These are phyloP conservation scores for Lactarius vividus DNA, from an alignment of 768 basidiomycete species.

Conservation along the genomic window DNA sequence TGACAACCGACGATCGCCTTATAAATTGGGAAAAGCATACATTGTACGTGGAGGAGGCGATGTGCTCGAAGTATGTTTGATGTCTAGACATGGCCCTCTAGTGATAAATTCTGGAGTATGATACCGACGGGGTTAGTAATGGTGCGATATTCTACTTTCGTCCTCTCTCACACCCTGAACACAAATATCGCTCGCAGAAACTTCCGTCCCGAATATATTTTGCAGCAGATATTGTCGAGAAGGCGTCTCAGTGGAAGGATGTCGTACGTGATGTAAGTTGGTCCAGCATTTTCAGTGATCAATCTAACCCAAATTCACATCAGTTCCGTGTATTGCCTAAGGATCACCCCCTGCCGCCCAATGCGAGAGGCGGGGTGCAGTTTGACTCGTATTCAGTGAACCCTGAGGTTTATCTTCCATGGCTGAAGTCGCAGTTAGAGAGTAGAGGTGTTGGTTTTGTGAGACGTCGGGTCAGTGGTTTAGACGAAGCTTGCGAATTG, in stretches of 20 bases:
- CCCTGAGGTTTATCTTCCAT: conserved; percentile 49
- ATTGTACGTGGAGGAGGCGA: conserved; percentile 38
- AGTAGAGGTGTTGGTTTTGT: conserved; percentile 45
- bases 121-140: conserved; percentile 43
- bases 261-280: conserved; percentile 41
- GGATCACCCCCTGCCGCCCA: conserved; percentile 37
- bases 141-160: conserved; percentile 31
- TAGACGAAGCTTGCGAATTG: conserved; percentile 47
- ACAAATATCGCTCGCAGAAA: conserved; percentile 31
- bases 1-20: conserved; percentile 36
- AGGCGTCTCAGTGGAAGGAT: conserved; percentile 38
- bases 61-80: conserved; percentile 1
- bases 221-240: conserved; percentile 27
- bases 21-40: conserved; percentile 41
- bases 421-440: conserved; percentile 44
- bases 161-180: background rate
- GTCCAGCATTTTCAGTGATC: background rate
- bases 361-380: conserved; percentile 38
- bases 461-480: conserved; percentile 40
- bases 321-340: conserved; percentile 31
- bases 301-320: background rate
- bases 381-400: conserved; percentile 50
- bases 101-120: conserved; percentile 49
- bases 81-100: conserved; percentile 23
- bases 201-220: conserved; percentile 40